Base-by-base conservation (phyloP, 2,329 filamentous ascomycete species). In the Verticillium isaacii region DNA sequence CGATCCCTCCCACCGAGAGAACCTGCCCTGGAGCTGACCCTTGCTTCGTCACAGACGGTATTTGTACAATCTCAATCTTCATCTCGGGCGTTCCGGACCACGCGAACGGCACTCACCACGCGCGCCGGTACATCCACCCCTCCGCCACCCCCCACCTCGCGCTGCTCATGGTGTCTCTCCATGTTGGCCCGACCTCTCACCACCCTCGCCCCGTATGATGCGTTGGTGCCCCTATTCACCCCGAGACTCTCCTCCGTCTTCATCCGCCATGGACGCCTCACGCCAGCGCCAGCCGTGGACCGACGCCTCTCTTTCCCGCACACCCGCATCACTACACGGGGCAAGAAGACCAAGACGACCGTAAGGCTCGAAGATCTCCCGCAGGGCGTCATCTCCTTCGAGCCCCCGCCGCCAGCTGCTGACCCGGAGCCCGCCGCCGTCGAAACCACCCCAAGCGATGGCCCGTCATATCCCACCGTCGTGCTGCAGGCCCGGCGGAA, bases 401-500 rank as follows among this genome's bases (percentile, higher is more conserved):
- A 74, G 37, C 70, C 73, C n/a, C 66, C 15, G n/a, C 23, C 17
- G 25, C 7, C 25, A 14, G 37, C 37, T 32, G 19, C 29, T 32
- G 39, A 41, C 17, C 23, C 56, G n/a, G 29, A 59, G 63, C 68
- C 61, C 59, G 64, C 39, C 55, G 56, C 56, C 52, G 37, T 32
- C 6, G 61, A 70, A 41, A 66, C 80, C 63, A 78, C 84, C 32
- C 74, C 88, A 34, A 69, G 78, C 32, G 73, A 78, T 60, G 77
- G 68, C 17, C 83, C 85, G 17, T 71, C 78, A 5, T 97, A 97
- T 74, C 93, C 95, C 17, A 90, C 92, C n/a, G 90, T 98, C 57
- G 80, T 98, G 62, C 86, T 92, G 71, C 93, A 97, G 73, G 94
- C 92, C 32, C 86, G 87, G 61, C 91, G 88, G 67, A 96, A 97